These are phyloP conservation scores for Purpureocillium takamizusanense DNA, from an alignment of 2,329 filamentous ascomycete genomes.

Conservation along the genomic window DNA sequence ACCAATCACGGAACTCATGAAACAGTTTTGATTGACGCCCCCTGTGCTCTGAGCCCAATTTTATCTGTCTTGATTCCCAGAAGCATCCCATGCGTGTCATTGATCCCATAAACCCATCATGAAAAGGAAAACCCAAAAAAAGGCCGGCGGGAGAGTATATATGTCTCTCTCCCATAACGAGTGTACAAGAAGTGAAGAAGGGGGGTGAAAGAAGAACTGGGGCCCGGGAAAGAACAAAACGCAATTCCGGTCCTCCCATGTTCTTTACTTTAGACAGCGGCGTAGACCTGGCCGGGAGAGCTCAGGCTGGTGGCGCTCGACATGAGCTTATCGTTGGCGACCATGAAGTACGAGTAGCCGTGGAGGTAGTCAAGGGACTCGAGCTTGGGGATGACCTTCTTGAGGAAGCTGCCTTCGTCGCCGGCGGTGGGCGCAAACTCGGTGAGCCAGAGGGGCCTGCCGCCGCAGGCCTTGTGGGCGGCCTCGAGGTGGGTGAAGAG, in stretches of 20 bases:
- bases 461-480: slow-evolving; percentile 34
- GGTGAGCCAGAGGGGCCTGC: slow-evolving; percentile 51
- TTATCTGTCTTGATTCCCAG: no score
- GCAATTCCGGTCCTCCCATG: no score
- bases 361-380: slow-evolving; percentile 42
- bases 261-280: slow-evolving; percentile 28
- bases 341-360: slow-evolving; percentile 51
- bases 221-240: no score
- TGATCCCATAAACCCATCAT: no score
- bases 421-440: slow-evolving; percentile 49
- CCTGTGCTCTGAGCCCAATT: no score
- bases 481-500: slow-evolving; percentile 46
- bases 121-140: no score
- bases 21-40: no score
- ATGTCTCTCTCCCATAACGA: slow-evolving; percentile 18
- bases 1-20: no score
- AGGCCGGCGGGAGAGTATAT: no score
- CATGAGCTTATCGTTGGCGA: slow-evolving; percentile 11
- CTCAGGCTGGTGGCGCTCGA: slow-evolving; percentile 28
- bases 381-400: slow-evolving; percentile 35
- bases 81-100: no score
- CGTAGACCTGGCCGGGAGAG: slow-evolving; percentile 40
- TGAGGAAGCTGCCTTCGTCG: slow-evolving; percentile 35
- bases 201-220: slow-evolving; percentile 1
- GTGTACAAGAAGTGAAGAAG: slow-evolving; percentile 27